These are phyloP conservation scores for Aspergillus sp. DNA, from an alignment of 2,329 filamentous ascomycete genomes.

Conservation along the genomic window DNA sequence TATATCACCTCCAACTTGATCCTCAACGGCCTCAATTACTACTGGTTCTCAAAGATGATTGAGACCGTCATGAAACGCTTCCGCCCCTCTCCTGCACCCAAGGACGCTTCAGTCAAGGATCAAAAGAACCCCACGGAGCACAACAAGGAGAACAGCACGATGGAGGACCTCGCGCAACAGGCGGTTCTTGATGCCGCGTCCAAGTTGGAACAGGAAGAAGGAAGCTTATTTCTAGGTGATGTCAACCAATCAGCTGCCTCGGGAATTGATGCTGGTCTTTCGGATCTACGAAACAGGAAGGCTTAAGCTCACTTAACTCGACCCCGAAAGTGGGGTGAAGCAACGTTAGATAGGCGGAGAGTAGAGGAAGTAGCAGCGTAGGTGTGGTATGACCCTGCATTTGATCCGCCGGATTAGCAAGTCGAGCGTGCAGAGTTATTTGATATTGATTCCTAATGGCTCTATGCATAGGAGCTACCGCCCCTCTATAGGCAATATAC, in stretches of 20 bases:
- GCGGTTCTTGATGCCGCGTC: constrained; percentile 37
- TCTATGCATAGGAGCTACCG: neutral
- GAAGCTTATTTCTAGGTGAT: constrained; percentile 28
- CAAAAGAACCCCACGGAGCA: constrained; percentile 16
- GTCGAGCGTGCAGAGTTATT: neutral
- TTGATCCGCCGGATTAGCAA: neutral
- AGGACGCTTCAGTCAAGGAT: constrained; percentile 19
- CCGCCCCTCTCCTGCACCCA: constrained; percentile 34
- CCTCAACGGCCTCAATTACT: constrained; percentile 64
- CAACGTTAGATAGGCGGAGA: neutral
- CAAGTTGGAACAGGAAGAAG: constrained; percentile 31
- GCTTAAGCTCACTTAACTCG: constrained; percentile 12
- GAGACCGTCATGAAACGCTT: constrained; percentile 64
- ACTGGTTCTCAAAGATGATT: constrained; percentile 69
- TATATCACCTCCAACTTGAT: constrained; percentile 60
- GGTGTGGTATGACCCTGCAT: neutral
- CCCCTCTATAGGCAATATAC: neutral
- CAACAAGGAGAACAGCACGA: constrained; percentile 11
- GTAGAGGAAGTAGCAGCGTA: neutral
- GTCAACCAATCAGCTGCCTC: constrained; percentile 20
- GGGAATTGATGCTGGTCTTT: constrained; percentile 68
- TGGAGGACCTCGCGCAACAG: constrained; percentile 30
- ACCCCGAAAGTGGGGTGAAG: neutral
- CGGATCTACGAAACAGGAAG: constrained; percentile 67
- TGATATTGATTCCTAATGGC: neutral